A percentile compares a stretch with the other conserved stretches of the same genome.
Conservation (phyloP, 148 eudicot genomes). For the Persicaria tinctoria region DNA sequence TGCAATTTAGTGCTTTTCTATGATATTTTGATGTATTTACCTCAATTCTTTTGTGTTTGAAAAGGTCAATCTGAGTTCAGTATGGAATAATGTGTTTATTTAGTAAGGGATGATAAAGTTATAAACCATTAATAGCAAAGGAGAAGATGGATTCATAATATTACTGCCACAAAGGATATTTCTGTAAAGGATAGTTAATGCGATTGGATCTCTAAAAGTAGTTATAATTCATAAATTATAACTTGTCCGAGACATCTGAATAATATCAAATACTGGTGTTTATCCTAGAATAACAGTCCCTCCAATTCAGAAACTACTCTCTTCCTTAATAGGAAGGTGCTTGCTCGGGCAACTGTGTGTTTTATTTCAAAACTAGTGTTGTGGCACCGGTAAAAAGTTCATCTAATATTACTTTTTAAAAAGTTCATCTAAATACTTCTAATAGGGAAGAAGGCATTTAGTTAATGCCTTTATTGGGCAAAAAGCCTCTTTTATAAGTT, state of each 20-base stretch:
- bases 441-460: too few species aligned
- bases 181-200: not conserved
- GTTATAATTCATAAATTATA: not conserved
- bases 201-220: not conserved
- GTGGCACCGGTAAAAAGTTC: too few species aligned
- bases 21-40: not conserved
- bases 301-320: not conserved
- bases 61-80: not conserved
- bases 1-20: not conserved
- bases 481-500: too few species aligned
- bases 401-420: too few species aligned
- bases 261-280: not conserved
- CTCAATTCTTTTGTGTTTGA: not conserved
- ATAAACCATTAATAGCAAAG: not conserved
- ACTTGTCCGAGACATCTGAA: not conserved
- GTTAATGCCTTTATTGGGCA: too few species aligned
- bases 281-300: not conserved
- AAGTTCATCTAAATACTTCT: too few species aligned
- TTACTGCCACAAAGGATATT: constrained; percentile 1
- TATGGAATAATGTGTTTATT: not conserved
- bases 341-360: not conserved
- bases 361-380: too few species aligned
- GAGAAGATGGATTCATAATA: not conserved
- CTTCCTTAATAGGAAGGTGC: not conserved
- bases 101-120: not conserved